Evolutionary conservation across 2,329 filamentous ascomycete species (phyloP), one percentile per base, ranked within the genome.

Genomic region (Fusarium sp.): DNA sequence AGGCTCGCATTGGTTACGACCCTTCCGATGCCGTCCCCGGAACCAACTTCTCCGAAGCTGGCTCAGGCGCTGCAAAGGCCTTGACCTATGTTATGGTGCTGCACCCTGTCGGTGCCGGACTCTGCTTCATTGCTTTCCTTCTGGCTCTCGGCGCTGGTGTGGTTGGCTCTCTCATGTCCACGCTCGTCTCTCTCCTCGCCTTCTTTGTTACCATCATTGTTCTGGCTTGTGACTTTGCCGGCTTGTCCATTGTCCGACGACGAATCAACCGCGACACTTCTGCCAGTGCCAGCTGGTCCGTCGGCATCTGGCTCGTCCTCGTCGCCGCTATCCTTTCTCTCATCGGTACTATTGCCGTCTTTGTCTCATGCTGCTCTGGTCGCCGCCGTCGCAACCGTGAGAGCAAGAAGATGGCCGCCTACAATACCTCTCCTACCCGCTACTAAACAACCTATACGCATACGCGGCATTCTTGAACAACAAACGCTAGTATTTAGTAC

Each of bases 61-160:
- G 82, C 20, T 76, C 78, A 58, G 76, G 79, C 63, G 83, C 84
- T 35, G 77, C 82, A 59, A 81, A 82, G 66, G 79, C 76, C 28
- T 80, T 90, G 40, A 89, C 87, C 41, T 80, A 81, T 66, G 84
- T 86, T 65, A 86, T 90, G 86, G 77, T 90, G 52, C 82, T 90
- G 60, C 88, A 90, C 79, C 87, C 88, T 28, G 79, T 90, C 71
- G 86, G 83, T n/a, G 82, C 83, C 62, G 86, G 79, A 56, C 75
- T 89, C 5, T 80, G 83, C 70, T 89, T 89, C 78, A 79, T 89
- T 65, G 85, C 86, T 61, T 89, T 89, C 77, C 72, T 88, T 46
- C 78, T 88, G 48, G 83, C 83, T 45, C 75, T 87, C 35, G 83
- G 83, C 62, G 78, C 86, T 4, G 85, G 85, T 60, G 67, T 85